Evolutionary conservation across 352 stramenopile genomes (phyloP).

Genomic region (Phytophthora fragariae): DNA sequence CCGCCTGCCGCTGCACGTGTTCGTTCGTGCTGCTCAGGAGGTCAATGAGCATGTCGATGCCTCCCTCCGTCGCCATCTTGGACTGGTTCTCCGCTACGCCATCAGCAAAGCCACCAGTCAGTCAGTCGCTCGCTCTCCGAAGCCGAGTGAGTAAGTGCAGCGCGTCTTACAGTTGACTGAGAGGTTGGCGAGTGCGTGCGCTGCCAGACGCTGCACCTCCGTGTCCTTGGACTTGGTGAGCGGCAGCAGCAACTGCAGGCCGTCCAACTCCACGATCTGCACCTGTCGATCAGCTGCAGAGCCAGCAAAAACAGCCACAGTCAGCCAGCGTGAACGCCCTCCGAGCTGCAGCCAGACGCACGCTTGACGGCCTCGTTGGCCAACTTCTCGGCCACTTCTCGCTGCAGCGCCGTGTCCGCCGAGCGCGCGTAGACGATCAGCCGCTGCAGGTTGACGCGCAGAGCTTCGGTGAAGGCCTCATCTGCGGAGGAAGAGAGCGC

Average conservation of each 20-base stretch:
- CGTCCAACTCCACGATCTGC: conserved; percentile 95
- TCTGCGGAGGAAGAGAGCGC: conserved; percentile 46
- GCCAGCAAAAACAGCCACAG: too few species aligned
- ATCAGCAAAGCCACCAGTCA: background rate
- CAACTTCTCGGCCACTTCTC: conserved; percentile 94
- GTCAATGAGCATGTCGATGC: conserved; percentile 94
- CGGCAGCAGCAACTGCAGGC: conserved; percentile 92
- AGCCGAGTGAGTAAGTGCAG: background rate
- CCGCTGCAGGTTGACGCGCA: conserved; percentile 91
- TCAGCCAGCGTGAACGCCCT: background rate
- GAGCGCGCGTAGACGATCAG: conserved; percentile 94
- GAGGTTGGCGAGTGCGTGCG: conserved; percentile 94
- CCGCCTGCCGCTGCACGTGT: conserved; percentile 93
- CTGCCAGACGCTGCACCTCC: conserved; percentile 94
- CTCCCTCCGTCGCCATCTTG: conserved; percentile 93
- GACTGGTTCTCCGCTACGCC: conserved; percentile 92
- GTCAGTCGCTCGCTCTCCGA: background rate
- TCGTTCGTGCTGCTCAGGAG: conserved; percentile 88
- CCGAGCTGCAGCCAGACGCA: conserved; percentile 36
- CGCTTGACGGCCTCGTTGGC: conserved; percentile 96
- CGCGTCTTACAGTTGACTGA: conserved; percentile 90
- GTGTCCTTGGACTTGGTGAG: conserved; percentile 93
- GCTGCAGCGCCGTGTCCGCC: conserved; percentile 89
- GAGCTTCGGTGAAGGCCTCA: conserved; percentile 87
- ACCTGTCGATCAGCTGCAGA: conserved; percentile 89